These are phyloP conservation scores for Deinandra increscens DNA, from an alignment of 129 eudicot species.

Conservation along the genomic window DNA sequence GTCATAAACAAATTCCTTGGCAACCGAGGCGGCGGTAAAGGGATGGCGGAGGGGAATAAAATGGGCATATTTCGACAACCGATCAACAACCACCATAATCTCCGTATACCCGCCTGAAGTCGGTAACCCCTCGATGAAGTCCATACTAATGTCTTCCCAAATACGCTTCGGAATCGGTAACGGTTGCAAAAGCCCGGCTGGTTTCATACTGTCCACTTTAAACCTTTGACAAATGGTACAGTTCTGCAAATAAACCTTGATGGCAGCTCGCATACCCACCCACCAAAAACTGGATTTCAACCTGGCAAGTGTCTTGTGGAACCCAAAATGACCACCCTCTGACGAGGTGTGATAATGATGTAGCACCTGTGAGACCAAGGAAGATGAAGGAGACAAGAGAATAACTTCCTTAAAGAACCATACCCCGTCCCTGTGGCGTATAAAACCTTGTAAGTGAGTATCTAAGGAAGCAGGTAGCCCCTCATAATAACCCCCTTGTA, in stretches of 20 bases:
- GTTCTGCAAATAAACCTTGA: neutral
- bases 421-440: neutral
- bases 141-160: conserved; percentile 17
- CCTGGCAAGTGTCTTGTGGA: neutral
- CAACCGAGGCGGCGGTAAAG: conserved; percentile 3
- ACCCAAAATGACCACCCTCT: neutral
- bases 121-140: conserved; percentile 28
- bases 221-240: neutral
- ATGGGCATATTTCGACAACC: conserved; percentile 22
- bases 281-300: conserved; percentile 1
- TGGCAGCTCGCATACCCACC: neutral
- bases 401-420: conserved; percentile 5
- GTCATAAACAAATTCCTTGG: conserved; percentile 7
- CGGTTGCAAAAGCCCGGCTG: conserved; percentile 11
- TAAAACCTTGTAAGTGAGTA: neutral
- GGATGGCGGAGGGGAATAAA: conserved; percentile 10
- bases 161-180: neutral
- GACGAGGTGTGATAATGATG: neutral
- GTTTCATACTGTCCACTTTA: neutral
- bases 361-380: neutral
- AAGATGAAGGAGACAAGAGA: conserved; percentile 1
- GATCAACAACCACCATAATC: conserved; percentile 10
- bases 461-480: neutral
- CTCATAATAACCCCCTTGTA: neutral
- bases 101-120: neutral